These are phyloP conservation scores for Nadsonia fulvescens DNA, from an alignment of 805 yeast species.

Conservation along the genomic window DNA sequence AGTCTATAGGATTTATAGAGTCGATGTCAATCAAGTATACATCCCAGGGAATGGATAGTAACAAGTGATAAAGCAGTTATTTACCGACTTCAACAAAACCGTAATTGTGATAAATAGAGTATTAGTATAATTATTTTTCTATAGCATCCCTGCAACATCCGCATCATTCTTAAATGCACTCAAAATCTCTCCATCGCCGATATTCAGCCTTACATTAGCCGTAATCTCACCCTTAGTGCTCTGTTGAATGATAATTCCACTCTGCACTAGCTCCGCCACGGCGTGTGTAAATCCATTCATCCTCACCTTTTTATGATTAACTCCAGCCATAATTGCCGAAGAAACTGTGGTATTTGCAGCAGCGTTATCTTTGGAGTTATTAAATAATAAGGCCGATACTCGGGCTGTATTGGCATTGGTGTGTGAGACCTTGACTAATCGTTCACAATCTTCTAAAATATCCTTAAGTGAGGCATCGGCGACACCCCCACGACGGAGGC, in stretches of 20 bases:
- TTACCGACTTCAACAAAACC: too few relatives aligned
- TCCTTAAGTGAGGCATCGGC: slow-evolving; percentile 63
- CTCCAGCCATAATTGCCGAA: slow-evolving; percentile 18
- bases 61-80: too few relatives aligned
- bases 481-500: slow-evolving; percentile 47
- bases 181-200: slow-evolving; percentile 53
- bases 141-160: slow-evolving; percentile 22
- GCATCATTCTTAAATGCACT: slow-evolving; percentile 42
- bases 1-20: too few relatives aligned
- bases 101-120: too few relatives aligned
- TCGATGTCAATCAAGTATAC: too few relatives aligned
- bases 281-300: slow-evolving; percentile 42
- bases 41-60: too few relatives aligned
- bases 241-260: slow-evolving; percentile 60
- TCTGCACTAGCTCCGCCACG: slow-evolving; percentile 53
- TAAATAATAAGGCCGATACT: too few relatives aligned
- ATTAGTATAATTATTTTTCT: too few relatives aligned
- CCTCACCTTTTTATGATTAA: slow-evolving; percentile 25
- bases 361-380: slow-evolving; percentile 21
- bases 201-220: slow-evolving; percentile 41
- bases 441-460: slow-evolving; percentile 56
- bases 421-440: slow-evolving; percentile 30
- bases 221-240: slow-evolving; percentile 49
- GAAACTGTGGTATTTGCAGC: slow-evolving; percentile 12
- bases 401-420: too few relatives aligned